Percentiles rank a stretch among this genome's conserved stretches.
These are phyloP conservation scores for Colletotrichum abscissum DNA, from an alignment of 2,329 filamentous ascomycete genomes.

Conservation along the genomic window DNA sequence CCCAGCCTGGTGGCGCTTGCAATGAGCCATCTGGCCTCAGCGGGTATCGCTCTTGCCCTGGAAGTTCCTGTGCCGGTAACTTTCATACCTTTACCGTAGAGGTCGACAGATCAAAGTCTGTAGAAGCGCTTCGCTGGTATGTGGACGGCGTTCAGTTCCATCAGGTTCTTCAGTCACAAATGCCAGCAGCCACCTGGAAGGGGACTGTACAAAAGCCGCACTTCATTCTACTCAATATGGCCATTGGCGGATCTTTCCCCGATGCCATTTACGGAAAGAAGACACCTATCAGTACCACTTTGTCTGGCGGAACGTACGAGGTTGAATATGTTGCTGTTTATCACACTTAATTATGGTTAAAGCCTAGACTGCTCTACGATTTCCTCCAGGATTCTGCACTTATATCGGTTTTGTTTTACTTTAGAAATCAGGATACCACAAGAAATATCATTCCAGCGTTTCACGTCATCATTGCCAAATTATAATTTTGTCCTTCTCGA, in stretches of 20 bases:
- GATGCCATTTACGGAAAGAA: slow-evolving; percentile 40
- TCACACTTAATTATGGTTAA: neutral
- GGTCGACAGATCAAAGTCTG: slow-evolving; percentile 43
- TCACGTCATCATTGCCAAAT: neutral
- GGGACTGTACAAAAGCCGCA: slow-evolving; percentile 42
- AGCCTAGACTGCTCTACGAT: neutral
- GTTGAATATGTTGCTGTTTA: slow-evolving; percentile 20
- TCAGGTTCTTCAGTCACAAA: slow-evolving; percentile 47
- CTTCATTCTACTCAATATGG: slow-evolving; percentile 52
- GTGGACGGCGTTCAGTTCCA: slow-evolving; percentile 57
- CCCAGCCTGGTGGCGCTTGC: slow-evolving; percentile 57
- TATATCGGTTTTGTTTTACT: neutral
- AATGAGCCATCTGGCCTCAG: slow-evolving; percentile 60
- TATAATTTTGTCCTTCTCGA: neutral
- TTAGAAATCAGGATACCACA: neutral
- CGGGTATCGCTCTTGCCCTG: slow-evolving; percentile 9
- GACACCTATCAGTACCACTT: neutral
- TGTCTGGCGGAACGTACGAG: slow-evolving; percentile 1
- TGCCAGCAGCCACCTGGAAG: slow-evolving; percentile 45
- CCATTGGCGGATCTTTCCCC: slow-evolving; percentile 51
- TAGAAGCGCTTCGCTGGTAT: slow-evolving; percentile 61
- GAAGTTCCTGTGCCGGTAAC: neutral
- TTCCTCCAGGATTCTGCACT: neutral
- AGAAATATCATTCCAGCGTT: neutral
- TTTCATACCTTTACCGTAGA: slow-evolving; percentile 46